Base-by-base conservation (phyloP, 768 basidiomycete genomes). In the Xanthoconium purpureum region DNA sequence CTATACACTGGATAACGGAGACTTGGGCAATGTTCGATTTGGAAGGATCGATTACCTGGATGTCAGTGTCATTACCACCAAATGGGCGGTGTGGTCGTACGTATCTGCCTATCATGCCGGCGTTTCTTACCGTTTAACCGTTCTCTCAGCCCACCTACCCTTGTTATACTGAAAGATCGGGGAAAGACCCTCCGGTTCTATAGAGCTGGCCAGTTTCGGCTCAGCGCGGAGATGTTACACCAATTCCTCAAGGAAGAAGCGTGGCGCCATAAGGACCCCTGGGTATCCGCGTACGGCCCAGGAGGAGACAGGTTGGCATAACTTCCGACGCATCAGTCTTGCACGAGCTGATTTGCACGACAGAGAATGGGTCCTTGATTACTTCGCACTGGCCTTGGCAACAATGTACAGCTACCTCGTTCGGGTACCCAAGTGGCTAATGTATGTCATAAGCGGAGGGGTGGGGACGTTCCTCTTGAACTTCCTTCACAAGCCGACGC, bases 31-130 rank as follows among this genome's bases (percentile, higher is more conserved):
- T 65, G 80, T 94, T 54, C 84, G 82, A 55, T 95, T 88, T 81
- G 94, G 84, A 49, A 84, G 94, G 58, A 84, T 96, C 55, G 91
- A 95, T 75, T 96, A 94, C 71, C 74, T 93, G 60, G 85, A 87
- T 58, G 92, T 94, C 59, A 93, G 90, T 5, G 73, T 78, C 51
- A 71, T 94, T 54, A 94, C 92, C 54, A 92, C 91, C 3, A 88
- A 88, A 66, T 96, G 94, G 94, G 76, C 70, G 36, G 70, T 95
- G 47, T 94, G 91, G 90, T 80, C 82, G 94, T 94, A 68, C 56
- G 84, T 80, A 29, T 61, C 36, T 15, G 6, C 13, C 5, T 49
- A 17, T 38, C 39, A 60, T 50, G 0, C 55, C 48, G 11, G 14
- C 45, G 33, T 50, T n/a, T 28, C 43, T 11, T 15, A 20, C 55